Percentiles rank a stretch among this genome's conserved stretches.
Evolutionary conservation across 192 early-diverging fungal genomes (phyloP).

Genomic region (Coemansia sp.): DNA sequence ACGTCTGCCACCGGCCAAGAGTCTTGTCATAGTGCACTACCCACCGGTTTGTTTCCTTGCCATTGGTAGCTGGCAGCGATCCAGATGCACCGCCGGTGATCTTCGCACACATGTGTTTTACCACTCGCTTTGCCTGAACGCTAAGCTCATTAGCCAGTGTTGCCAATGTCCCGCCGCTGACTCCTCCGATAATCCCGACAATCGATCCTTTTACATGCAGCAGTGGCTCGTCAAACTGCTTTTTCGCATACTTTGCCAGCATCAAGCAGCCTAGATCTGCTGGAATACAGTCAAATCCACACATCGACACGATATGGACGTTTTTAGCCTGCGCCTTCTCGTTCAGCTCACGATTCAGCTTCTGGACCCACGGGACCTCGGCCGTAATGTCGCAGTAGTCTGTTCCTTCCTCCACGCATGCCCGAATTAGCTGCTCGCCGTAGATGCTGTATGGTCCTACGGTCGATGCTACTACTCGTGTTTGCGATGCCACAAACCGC

Average conservation of each 20-base stretch:
- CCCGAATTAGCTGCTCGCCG: constrained; percentile 61
- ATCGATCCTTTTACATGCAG: constrained; percentile 65
- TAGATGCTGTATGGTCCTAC: constrained; percentile 79
- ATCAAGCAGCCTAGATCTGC: constrained; percentile 81
- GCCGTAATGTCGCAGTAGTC: constrained; percentile 94
- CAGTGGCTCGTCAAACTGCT: constrained; percentile 52
- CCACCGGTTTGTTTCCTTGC: constrained; percentile 11
- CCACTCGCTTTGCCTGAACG: constrained; percentile 4
- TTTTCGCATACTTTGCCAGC: constrained; percentile 59
- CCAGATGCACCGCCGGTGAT: neutral
- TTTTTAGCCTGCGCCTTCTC: constrained; percentile 62
- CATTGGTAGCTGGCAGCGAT: neutral
- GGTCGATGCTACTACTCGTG: constrained; percentile 75
- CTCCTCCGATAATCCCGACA: constrained; percentile 53
- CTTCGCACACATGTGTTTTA: neutral
- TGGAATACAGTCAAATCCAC: constrained; percentile 91
- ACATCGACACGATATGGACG: constrained; percentile 73
- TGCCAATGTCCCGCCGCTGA: constrained; percentile 69
- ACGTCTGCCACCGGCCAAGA: constrained; percentile 50
- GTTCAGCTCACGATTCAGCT: constrained; percentile 67
- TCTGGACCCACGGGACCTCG: constrained; percentile 64
- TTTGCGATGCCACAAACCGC: constrained; percentile 58
- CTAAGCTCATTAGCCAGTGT: constrained; percentile 31
- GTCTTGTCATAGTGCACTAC: constrained; percentile 44
- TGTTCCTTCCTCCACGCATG: constrained; percentile 53